Percentiles rank a stretch among this genome's conserved stretches.
Conservation (phyloP, 768 basidiomycete species). For the Kwoniella europaea region DNA sequence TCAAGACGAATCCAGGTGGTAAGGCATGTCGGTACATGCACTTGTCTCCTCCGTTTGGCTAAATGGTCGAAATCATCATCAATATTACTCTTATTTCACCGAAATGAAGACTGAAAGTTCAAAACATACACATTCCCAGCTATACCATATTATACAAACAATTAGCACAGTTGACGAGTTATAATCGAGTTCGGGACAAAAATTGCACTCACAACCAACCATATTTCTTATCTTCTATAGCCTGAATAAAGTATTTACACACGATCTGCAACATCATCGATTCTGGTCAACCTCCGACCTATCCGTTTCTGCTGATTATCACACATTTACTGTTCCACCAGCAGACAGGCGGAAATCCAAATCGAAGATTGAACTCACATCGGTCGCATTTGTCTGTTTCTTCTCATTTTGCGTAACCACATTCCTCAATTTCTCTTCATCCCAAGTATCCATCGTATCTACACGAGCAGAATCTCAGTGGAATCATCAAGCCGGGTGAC, state of each 20-base stretch:
- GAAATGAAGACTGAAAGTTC: background rate
- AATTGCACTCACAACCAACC: constrained; percentile 59
- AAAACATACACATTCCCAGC: constrained; percentile 59
- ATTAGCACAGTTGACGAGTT: background rate
- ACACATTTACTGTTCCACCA: no score
- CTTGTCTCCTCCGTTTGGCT: constrained; percentile 61
- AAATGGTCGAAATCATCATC: background rate
- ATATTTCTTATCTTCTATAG: constrained; percentile 87
- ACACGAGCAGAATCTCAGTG: constrained; percentile 8
- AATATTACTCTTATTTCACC: background rate
- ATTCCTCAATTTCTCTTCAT: constrained; percentile 86
- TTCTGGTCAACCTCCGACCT: background rate
- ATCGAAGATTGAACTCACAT: constrained; percentile 63
- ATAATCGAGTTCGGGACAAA: background rate
- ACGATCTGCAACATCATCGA: constrained; percentile 70
- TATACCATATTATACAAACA: constrained; percentile 11
- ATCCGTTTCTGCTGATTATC: background rate
- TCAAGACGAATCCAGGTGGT: constrained; percentile 93
- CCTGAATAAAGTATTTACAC: constrained; percentile 95
- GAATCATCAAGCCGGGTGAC: background rate
- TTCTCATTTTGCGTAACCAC: constrained; percentile 76
- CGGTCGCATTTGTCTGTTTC: constrained; percentile 89
- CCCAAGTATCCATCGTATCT: constrained; percentile 99
- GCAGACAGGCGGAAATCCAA: no score
- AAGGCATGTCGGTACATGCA: constrained; percentile 96